Evolutionary conservation across 306 rosid species (phyloP), one percentile per base, ranked within the genome.

Genomic region (Hippophae tibetana): DNA sequence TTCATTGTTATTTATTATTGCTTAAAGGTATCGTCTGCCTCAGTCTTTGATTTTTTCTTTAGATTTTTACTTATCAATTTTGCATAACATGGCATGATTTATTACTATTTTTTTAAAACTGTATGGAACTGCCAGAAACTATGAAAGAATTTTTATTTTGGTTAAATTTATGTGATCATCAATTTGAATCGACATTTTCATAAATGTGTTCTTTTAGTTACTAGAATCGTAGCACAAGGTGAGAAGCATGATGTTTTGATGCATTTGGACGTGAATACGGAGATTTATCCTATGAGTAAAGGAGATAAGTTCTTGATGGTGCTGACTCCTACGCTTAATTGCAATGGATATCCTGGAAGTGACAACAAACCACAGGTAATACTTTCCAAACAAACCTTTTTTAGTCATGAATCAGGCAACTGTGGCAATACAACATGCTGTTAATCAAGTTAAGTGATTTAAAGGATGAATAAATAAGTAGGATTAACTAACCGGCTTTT

Each of bases 181-280:
- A 4, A 31, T 31, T 2, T 31, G 38, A 31, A 4, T 65, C 56
- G 8, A 42, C 6, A 52, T 6, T 51, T 58, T 57, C 57, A 8
- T 57, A 47, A 9, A 3, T 58, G 3, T 74, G 43, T 62, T 56
- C 54, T 25, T 67, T 61, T 62, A 90, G 96, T 92, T 64, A 85
- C 89, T 47, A 75, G 95, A 71, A 71, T 92, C 47, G 84, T 72
- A n/a, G 96, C 89, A 47, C 60, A 47, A 18, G 81, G 98, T 65
- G 93, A 92, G 83, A 92, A 85, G 76, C 60, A 62, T 60, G 85
- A 67, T 66, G 84, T 80, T 77, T 8, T 62, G 67, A 69, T 87
- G 81, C 84, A 64, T 45, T 79, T 87, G 38, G 96, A 92, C 67
- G 84, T 87, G 61, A 85, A 87, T 68, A 76, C 95, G 0, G 92